Evolutionary conservation across 2,329 filamentous ascomycete genomes (phyloP).

Genomic region (Ophiostoma sp.): DNA sequence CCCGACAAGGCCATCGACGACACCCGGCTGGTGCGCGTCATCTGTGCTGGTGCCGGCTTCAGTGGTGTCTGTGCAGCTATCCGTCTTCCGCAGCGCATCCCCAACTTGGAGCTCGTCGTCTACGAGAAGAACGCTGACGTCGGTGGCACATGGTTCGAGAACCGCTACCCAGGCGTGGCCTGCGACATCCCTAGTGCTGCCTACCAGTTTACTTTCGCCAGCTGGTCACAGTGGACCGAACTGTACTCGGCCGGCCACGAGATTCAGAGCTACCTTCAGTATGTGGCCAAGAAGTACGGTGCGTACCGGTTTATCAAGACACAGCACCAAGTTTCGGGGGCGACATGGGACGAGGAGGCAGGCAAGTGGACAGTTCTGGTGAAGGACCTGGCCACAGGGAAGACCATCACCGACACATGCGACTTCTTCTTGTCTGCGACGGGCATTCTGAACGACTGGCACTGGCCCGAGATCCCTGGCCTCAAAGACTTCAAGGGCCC

Average conservation of each 20-base stretch:
- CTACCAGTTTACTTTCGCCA: conserved; percentile 62
- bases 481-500: conserved; percentile 37
- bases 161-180: conserved; percentile 57
- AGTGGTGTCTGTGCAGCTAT: conserved; percentile 21
- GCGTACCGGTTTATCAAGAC: conserved; percentile 47
- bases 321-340: conserved; percentile 29
- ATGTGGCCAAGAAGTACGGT: conserved; percentile 36
- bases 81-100: conserved; percentile 19
- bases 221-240: conserved; percentile 38
- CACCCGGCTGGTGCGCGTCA: conserved; percentile 28
- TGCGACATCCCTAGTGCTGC: conserved; percentile 60
- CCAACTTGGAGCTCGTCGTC: conserved; percentile 52
- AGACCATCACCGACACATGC: conserved; percentile 25
- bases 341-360: conserved; percentile 45
- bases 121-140: conserved; percentile 58
- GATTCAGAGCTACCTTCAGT: conserved; percentile 37
- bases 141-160: conserved; percentile 61
- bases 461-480: conserved; percentile 37
- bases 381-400: conserved; percentile 32
- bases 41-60: conserved; percentile 35
- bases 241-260: conserved; percentile 34
- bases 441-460: conserved; percentile 32
- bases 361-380: conserved; percentile 39
- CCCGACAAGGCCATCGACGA: conserved; percentile 18
- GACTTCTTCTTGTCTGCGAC: conserved; percentile 29